Base-by-base conservation (phyloP, 176 grass and related monocot genomes). In the Poa annua region DNA sequence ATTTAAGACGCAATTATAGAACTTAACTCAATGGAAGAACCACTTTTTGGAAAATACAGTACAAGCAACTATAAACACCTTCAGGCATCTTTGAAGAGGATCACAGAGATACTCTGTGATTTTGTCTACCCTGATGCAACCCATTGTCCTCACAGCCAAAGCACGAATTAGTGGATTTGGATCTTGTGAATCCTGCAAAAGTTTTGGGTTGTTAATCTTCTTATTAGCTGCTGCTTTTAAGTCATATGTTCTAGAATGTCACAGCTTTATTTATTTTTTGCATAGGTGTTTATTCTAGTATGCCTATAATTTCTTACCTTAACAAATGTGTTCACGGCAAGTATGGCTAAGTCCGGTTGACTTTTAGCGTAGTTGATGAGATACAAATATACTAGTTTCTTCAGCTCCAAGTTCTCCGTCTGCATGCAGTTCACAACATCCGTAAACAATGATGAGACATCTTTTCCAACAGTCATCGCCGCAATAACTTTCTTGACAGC, bases 371-470 rank as follows among this genome's bases (percentile, higher is more conserved):
- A 99, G 80, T 99, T 99, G 79, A 99, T 96, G 32, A 99, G 96
- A 88, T 96, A 99, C 50, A 99, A 88, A 89, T 99, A 99, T 36
- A 99, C 96, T 86, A 99, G 85, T 74, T 99, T 99, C 88, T 99
- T 99, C 56, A 99, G 79, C 83, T 99, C 96, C 66, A 99, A 81
- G 75, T 96, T 99, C 77, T 99, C 96, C 11, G 96, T 99, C 81
- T 99, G 96, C 96, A 95, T 99, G 83, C 96, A 99, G 86, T 99
- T 99, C 53, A 95, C 96, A 8, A 96, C 93, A 71, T 99, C 96
- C 12, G 96, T 99, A 77, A 99, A 99, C 55, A 99, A 83, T 78
- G 96, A 99, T 36, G 93, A 99, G 35, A 99, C 93, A 87, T 99
- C 91, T 92, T 99, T 96, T 79, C 96, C 96, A 76, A 99, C 96